phyloP scores from a whole-genome alignment of 345 rosid species.

The Lenwebbia sp. region DNA sequence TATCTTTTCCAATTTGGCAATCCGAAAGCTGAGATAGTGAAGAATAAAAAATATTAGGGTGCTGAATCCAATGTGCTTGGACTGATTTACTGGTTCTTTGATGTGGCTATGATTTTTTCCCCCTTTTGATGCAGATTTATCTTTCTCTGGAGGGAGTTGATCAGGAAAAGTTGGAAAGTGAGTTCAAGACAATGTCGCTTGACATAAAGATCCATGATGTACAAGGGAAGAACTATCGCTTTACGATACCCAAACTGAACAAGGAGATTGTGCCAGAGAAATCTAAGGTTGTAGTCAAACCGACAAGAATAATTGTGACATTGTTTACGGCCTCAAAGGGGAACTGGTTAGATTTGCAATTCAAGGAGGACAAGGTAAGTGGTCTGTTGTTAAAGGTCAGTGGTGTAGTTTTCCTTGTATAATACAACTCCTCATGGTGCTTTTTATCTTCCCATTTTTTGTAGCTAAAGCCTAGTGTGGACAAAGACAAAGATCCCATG shows the following conservation, averaged over 20 bases:
- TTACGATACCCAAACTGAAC: slow-evolving; percentile 56
- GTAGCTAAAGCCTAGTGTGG: slow-evolving; percentile 77
- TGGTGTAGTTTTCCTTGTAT: background rate
- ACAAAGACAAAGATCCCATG: slow-evolving; percentile 82
- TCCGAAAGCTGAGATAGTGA: background rate
- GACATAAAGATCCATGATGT: slow-evolving; percentile 75
- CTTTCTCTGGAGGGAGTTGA: slow-evolving; percentile 72
- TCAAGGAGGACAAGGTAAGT: slow-evolving; percentile 85
- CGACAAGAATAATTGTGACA: slow-evolving; percentile 50
- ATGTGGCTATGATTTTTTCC: background rate
- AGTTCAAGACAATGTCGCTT: slow-evolving; percentile 53
- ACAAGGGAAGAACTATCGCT: slow-evolving; percentile 74
- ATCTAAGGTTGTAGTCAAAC: slow-evolving; percentile 68
- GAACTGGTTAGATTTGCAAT: slow-evolving; percentile 80
- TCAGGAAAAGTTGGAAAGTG: slow-evolving; percentile 56
- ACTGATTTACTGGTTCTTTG: background rate
- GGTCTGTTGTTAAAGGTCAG: background rate
- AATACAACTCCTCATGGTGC: background rate
- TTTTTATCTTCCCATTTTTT: background rate
- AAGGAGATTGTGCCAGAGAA: slow-evolving; percentile 76
- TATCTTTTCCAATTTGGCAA: background rate
- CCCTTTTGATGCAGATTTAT: slow-evolving; percentile 38
- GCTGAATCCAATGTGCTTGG: background rate
- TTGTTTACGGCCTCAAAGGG: slow-evolving; percentile 71
- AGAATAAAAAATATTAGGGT: background rate